Evolutionary conservation across 176 grass and related monocot species (phyloP).

Genomic region (Eremochloa ophiuroides): DNA sequence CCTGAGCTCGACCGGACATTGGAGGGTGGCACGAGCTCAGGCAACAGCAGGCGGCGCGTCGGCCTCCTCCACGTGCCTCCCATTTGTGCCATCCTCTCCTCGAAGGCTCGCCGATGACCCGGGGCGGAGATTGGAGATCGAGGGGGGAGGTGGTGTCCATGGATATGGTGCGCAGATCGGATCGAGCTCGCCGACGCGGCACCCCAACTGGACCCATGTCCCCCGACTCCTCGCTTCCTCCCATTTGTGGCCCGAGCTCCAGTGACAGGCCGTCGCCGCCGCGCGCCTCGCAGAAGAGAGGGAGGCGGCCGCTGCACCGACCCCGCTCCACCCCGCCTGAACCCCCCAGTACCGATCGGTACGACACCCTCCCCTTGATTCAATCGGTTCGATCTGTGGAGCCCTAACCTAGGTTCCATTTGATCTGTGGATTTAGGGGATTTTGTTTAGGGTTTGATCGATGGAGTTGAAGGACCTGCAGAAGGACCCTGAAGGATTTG

Average conservation of each 20-base stretch:
- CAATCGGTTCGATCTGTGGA: background rate
- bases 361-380: background rate
- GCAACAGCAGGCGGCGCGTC: too few relatives aligned
- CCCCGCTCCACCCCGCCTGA: background rate
- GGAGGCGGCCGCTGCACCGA: constrained; percentile 14
- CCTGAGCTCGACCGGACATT: too few relatives aligned
- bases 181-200: too few relatives aligned
- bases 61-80: too few relatives aligned
- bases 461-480: constrained; percentile 94
- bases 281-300: background rate
- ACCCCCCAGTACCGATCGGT: constrained; percentile 16
- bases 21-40: too few relatives aligned
- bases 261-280: constrained; percentile 14
- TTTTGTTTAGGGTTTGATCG: constrained; percentile 48
- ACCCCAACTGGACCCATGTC: too few relatives aligned
- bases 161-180: too few relatives aligned
- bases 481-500: too few relatives aligned
- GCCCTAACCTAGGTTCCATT: background rate
- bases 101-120: too few relatives aligned
- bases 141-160: too few relatives aligned
- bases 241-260: constrained; percentile 1
- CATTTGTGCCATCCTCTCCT: too few relatives aligned
- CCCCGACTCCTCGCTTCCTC: constrained; percentile 28
- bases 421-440: constrained; percentile 31
- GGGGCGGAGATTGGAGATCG: too few relatives aligned